These are phyloP conservation scores for Leccinellum albellum DNA, from an alignment of 768 basidiomycete species.

Conservation along the genomic window DNA sequence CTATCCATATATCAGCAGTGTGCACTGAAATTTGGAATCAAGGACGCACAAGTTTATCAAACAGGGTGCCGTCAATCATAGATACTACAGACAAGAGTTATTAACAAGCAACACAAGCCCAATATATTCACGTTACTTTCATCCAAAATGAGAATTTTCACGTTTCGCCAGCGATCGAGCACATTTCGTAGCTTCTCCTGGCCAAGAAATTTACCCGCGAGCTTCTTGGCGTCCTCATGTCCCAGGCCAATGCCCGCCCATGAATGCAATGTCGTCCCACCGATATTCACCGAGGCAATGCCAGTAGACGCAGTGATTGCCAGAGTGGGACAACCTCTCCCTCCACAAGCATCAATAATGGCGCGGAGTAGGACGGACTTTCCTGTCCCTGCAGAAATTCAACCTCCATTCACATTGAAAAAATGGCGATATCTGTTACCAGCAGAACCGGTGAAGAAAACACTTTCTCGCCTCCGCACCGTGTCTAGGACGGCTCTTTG, in stretches of 20 bases:
- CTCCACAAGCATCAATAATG: constrained; percentile 55
- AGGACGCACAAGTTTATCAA: constrained; percentile 69
- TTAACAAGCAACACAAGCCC: not conserved
- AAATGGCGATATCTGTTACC: constrained; percentile 32
- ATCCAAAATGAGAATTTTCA: constrained; percentile 73
- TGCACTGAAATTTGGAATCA: constrained; percentile 32
- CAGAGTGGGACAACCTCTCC: constrained; percentile 35
- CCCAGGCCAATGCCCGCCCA: constrained; percentile 83
- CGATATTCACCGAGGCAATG: constrained; percentile 80
- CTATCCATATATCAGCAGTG: constrained; percentile 34
- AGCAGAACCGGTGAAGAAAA: constrained; percentile 87
- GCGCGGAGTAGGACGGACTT: constrained; percentile 79
- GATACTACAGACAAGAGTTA: constrained; percentile 52
- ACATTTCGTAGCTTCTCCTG: constrained; percentile 37
- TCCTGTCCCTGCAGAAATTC: constrained; percentile 54
- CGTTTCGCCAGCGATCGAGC: constrained; percentile 59
- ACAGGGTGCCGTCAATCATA: constrained; percentile 79
- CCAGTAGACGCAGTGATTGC: constrained; percentile 80
- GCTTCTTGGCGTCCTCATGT: constrained; percentile 46
- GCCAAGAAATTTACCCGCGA: constrained; percentile 52
- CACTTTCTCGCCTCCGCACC: constrained; percentile 58
- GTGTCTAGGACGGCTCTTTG: constrained; percentile 46
- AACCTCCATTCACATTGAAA: not conserved
- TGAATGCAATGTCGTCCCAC: constrained; percentile 76
- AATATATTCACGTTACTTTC: constrained; percentile 55